phyloP scores from a whole-genome alignment of 768 basidiomycete species.

The Wakefieldia striispora region DNA sequence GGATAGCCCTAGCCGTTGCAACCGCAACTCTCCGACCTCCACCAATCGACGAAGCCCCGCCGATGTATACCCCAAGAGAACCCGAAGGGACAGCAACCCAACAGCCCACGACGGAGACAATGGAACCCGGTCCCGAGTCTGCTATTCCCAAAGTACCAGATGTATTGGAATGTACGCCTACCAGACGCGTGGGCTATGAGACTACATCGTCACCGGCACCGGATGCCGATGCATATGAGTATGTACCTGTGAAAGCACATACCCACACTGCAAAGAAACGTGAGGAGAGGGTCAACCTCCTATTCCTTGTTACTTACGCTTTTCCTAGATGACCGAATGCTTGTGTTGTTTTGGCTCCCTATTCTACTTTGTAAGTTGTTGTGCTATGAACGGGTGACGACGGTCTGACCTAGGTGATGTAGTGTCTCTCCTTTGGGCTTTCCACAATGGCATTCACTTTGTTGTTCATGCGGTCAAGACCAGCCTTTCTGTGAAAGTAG shows the following conservation, averaged over 20 bases:
- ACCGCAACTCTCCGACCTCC: slow-evolving; percentile 44
- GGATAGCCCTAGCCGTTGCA: slow-evolving; percentile 56
- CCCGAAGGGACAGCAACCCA: slow-evolving; percentile 15
- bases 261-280: slow-evolving; percentile 60
- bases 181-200: slow-evolving; percentile 47
- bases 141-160: slow-evolving; percentile 23
- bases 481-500: slow-evolving; percentile 44
- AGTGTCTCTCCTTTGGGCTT: slow-evolving; percentile 62
- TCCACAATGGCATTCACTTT: slow-evolving; percentile 53
- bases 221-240: slow-evolving; percentile 68
- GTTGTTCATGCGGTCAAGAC: slow-evolving; percentile 49
- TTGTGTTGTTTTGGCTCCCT: slow-evolving; percentile 82
- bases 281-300: slow-evolving; percentile 29
- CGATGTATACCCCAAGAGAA: slow-evolving; percentile 70
- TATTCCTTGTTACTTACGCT: slow-evolving; percentile 1
- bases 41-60: slow-evolving; percentile 56
- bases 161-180: slow-evolving; percentile 29
- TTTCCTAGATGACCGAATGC: slow-evolving; percentile 74
- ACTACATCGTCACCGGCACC: slow-evolving; percentile 53
- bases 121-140: slow-evolving; percentile 8
- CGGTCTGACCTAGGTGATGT: slow-evolving; percentile 6
- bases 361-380: slow-evolving; percentile 70
- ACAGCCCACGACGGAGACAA: slow-evolving; percentile 1
- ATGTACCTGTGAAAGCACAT: slow-evolving; percentile 49
- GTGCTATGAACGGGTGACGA: not conserved